phyloP scores from a whole-genome alignment of 202 grass and related monocot species.

The Carex arenaria region DNA sequence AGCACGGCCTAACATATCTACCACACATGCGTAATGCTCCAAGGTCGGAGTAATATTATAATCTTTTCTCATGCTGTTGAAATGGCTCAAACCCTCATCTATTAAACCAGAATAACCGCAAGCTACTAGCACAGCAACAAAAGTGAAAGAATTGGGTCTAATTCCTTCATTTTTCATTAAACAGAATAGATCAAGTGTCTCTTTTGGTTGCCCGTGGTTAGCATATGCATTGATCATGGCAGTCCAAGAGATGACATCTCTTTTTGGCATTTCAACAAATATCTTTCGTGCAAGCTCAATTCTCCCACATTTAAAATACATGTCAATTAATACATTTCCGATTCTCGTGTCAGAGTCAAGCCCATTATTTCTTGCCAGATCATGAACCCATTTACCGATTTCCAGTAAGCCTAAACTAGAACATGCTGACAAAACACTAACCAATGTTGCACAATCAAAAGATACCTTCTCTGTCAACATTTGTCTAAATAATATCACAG shows the following conservation, averaged over 20 bases:
- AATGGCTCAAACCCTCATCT: slow-evolving; percentile 54
- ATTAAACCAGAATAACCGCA: slow-evolving; percentile 65
- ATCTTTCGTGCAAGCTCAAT: slow-evolving; percentile 40
- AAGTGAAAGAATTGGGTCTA: slow-evolving; percentile 68
- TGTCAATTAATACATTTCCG: slow-evolving; percentile 56
- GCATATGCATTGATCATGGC: slow-evolving; percentile 64
- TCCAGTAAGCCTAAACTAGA: slow-evolving; percentile 44
- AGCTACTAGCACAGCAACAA: slow-evolving; percentile 54
- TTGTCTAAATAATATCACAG: slow-evolving; percentile 53
- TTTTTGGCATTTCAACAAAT: slow-evolving; percentile 43
- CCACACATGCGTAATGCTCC: slow-evolving; percentile 65
- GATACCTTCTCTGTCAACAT: slow-evolving; percentile 60
- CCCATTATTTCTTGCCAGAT: slow-evolving; percentile 39
- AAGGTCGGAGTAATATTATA: slow-evolving; percentile 37
- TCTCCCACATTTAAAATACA: slow-evolving; percentile 68
- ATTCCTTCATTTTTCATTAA: slow-evolving; percentile 42
- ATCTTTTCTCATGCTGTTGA: slow-evolving; percentile 50
- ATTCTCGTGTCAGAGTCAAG: slow-evolving; percentile 50
- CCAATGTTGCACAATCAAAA: slow-evolving; percentile 61
- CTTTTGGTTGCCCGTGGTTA: slow-evolving; percentile 47
- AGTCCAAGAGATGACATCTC: slow-evolving; percentile 54
- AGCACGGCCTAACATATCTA: slow-evolving; percentile 58
- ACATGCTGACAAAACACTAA: slow-evolving; percentile 70
- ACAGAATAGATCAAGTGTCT: slow-evolving; percentile 60
- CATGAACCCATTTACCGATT: slow-evolving; percentile 73